Conservation (phyloP, 345 rosid species). For the Firmiana major region DNA sequence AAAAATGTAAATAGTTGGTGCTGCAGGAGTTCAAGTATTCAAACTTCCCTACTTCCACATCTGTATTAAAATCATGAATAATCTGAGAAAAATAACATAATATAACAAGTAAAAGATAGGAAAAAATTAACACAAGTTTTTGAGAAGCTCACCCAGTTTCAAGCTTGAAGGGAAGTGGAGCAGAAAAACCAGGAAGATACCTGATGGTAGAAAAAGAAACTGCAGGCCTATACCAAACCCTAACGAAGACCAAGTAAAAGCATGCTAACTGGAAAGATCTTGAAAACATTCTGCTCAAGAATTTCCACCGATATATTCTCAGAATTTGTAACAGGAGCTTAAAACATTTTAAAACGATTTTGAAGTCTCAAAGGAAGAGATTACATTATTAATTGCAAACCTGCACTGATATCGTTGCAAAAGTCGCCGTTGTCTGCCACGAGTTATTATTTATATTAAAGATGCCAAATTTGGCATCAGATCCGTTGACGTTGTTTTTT, state of each 20-base stretch:
- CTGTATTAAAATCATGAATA: background rate
- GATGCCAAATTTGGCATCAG: no score
- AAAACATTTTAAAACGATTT: no score
- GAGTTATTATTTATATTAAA: no score
- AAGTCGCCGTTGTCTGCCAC: no score
- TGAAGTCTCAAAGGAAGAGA: no score
- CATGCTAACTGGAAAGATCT: background rate
- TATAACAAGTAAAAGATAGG: background rate
- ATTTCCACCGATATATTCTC: no score
- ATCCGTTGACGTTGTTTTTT: no score
- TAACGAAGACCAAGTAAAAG: background rate
- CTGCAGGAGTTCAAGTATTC: background rate
- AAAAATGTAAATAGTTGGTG: no score
- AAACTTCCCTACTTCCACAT: background rate
- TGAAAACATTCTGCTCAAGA: background rate
- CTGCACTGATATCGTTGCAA: no score
- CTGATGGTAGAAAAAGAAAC: slow-evolving; percentile 24
- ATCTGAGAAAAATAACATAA: background rate
- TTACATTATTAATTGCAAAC: no score
- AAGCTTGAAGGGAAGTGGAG: slow-evolving; percentile 30
- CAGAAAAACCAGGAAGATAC: slow-evolving; percentile 39
- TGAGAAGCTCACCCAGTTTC: slow-evolving; percentile 41
- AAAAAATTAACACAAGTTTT: background rate
- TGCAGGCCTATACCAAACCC: background rate
- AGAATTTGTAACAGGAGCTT: no score